These are phyloP conservation scores for Endothia cerciana DNA, from an alignment of 2,329 filamentous ascomycete species.

Conservation along the genomic window DNA sequence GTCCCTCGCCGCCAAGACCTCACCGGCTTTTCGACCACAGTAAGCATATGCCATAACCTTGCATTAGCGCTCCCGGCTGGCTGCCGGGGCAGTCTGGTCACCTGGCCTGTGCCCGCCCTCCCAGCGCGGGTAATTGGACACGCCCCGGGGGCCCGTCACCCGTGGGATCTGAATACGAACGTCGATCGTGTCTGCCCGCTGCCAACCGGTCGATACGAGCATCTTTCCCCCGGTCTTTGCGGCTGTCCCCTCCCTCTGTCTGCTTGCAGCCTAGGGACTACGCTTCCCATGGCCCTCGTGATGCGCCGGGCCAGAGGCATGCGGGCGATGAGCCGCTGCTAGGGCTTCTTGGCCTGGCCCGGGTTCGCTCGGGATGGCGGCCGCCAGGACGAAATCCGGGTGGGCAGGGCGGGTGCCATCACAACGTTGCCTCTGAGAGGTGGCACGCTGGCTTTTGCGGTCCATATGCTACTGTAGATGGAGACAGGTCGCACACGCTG, in stretches of 20 bases:
- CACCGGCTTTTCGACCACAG: background rate
- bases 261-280: background rate
- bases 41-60: conserved; percentile 3
- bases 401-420: conserved; percentile 14
- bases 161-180: conserved; percentile 20
- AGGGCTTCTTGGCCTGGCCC: background rate
- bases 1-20: background rate
- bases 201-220: conserved; percentile 7
- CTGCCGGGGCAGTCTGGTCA: conserved; percentile 1
- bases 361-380: conserved; percentile 7
- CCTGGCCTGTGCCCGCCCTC: background rate
- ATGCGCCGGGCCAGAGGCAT: background rate
- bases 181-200: conserved; percentile 24
- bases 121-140: too few relatives aligned
- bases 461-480: background rate
- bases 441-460: background rate
- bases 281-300: background rate
- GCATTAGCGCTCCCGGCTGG: conserved; percentile 4
- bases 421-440: background rate
- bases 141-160: too few relatives aligned
- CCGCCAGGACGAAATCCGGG: conserved; percentile 15
- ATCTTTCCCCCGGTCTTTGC: background rate
- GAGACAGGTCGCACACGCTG: background rate
- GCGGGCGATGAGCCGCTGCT: background rate
- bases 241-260: background rate